Conservation (phyloP, 345 rosid genomes). For the Euphorbia pulcherrima region DNA sequence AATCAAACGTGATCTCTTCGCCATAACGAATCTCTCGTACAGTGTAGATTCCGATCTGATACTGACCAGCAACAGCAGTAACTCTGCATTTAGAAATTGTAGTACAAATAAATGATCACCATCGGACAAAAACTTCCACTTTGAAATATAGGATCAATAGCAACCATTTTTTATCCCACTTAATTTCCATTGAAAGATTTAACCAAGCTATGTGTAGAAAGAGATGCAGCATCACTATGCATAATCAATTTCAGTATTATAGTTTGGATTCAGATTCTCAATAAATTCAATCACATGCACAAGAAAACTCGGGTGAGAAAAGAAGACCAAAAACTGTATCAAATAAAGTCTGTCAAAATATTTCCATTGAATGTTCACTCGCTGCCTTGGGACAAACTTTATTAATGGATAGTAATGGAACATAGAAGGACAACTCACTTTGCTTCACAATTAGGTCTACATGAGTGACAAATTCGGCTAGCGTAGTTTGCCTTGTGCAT, state of each 20-base stretch:
- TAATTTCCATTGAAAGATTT: not conserved
- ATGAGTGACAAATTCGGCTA: conserved; percentile 99
- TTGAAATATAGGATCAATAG: not conserved
- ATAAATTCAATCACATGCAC: not conserved
- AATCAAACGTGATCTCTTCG: conserved; percentile 97
- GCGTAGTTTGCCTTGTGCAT: conserved; percentile 99
- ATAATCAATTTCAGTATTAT: not conserved
- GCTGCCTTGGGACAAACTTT: not conserved
- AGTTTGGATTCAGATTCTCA: not conserved
- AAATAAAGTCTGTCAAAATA: not conserved
- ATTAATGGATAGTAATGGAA: not conserved
- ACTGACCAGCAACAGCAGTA: conserved; percentile 96
- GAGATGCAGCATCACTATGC: not conserved
- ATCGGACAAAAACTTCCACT: not conserved
- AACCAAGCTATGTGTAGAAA: not conserved
- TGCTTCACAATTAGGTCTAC: conserved; percentile 99
- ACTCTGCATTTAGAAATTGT: conserved; percentile 50
- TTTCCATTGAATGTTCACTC: not conserved
- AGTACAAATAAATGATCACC: not conserved
- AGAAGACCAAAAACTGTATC: not conserved
- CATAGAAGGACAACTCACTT: conserved; percentile 52
- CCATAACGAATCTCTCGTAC: conserved; percentile 75
- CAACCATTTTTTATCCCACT: not conserved
- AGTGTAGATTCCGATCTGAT: conserved; percentile 94
- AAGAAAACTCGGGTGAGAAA: not conserved